Evolutionary conservation across 345 rosid species (phyloP).

Genomic region (Populus tremula): DNA sequence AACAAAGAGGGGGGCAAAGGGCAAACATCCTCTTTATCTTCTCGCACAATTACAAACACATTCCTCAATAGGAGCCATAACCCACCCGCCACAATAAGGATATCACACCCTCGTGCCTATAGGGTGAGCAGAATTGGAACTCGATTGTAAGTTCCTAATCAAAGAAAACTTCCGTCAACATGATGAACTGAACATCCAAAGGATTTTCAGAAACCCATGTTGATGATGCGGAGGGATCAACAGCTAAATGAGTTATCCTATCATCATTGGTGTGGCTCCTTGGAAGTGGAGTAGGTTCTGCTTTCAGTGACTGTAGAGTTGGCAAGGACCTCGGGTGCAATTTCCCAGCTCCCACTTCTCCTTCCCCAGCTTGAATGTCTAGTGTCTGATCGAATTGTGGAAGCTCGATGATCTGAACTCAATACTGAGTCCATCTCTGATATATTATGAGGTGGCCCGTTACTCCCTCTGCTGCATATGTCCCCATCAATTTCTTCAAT

Average conservation of each 20-base stretch:
- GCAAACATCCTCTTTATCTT: conserved; percentile 23
- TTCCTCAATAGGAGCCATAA: conserved; percentile 8
- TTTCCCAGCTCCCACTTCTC: conserved; percentile 86
- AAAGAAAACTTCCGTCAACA: conserved; percentile 14
- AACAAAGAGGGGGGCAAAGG: not conserved
- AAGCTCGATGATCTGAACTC: conserved; percentile 58
- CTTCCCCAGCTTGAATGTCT: conserved; percentile 78
- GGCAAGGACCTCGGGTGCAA: conserved; percentile 48
- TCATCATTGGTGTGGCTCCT: conserved; percentile 39
- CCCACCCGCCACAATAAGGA: conserved; percentile 13
- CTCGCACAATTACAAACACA: conserved; percentile 40
- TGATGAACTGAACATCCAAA: conserved; percentile 16
- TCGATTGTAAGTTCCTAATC: conserved; percentile 18
- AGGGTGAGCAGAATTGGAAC: conserved; percentile 16
- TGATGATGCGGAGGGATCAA: conserved; percentile 11
- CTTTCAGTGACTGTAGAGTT: conserved; percentile 49
- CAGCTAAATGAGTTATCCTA: conserved; percentile 5
- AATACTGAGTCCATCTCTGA: conserved; percentile 52
- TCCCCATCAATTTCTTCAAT: conserved; percentile 62
- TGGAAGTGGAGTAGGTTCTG: conserved; percentile 47
- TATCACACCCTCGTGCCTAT: conserved; percentile 16
- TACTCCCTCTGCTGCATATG: conserved; percentile 63
- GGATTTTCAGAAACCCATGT: conserved; percentile 4
- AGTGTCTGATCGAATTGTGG: conserved; percentile 57
- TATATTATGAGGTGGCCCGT: conserved; percentile 49